These are phyloP conservation scores for Lachnellula willkommii DNA, from an alignment of 2,329 filamentous ascomycete genomes.

Conservation along the genomic window DNA sequence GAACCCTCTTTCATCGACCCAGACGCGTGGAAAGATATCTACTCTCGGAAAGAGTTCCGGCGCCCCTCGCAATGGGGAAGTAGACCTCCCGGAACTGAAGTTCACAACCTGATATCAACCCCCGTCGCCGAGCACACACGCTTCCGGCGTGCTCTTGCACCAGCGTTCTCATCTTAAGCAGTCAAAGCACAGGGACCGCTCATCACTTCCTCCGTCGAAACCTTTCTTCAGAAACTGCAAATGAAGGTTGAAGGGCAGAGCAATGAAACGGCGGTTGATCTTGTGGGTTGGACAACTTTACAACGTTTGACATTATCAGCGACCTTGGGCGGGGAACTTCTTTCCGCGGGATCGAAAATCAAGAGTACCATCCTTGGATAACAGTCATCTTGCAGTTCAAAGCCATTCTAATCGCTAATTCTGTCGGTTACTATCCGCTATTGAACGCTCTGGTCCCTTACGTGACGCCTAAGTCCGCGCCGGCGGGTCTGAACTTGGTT, in stretches of 20 bases:
- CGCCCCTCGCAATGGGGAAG: not conserved
- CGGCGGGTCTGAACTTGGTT: not conserved
- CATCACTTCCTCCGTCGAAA: no score
- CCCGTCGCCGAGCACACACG: no score
- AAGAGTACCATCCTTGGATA: constrained; percentile 28
- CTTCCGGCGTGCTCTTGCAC: no score
- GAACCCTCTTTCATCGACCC: constrained; percentile 7
- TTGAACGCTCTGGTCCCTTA: not conserved
- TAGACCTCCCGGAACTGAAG: constrained; percentile 19
- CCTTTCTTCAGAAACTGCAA: no score
- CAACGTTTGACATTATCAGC: constrained; percentile 36
- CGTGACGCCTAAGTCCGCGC: not conserved
- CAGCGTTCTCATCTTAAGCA: no score
- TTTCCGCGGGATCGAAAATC: constrained; percentile 32
- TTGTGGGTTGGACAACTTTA: constrained; percentile 23
- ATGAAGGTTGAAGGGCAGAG: no score
- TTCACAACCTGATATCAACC: no score
- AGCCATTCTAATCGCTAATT: not conserved
- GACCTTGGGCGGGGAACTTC: constrained; percentile 33
- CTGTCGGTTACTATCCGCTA: constrained; percentile 3
- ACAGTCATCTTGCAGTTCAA: constrained; percentile 5
- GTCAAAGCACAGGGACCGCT: no score
- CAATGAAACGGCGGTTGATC: not conserved
- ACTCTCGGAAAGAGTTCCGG: constrained; percentile 26
- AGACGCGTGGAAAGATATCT: constrained; percentile 26